Evolutionary conservation across 352 stramenopile species (phyloP), one percentile per base, ranked within the genome.

Genomic region (Phytopythium aichiense): DNA sequence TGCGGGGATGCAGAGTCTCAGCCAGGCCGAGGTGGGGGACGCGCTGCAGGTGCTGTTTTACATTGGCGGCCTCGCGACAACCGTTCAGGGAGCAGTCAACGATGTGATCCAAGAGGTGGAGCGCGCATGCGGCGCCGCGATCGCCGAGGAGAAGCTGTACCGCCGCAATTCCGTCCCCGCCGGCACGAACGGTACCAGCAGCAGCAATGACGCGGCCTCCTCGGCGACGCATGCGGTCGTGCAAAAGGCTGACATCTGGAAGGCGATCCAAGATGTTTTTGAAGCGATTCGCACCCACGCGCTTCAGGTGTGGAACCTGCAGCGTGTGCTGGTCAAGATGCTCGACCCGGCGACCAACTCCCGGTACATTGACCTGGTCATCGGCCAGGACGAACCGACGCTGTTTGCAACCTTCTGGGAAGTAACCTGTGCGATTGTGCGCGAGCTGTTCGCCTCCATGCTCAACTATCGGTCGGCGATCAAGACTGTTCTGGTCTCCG

Each of bases 391-490:
- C 60, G 87, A 95, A 53, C 84, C 83, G 42, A 89, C 78, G 25
- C 71, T 95, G 38, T 92, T 94, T 49, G 75, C 73, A 40, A 95
- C 83, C 22, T 95, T 93, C 56, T 95, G 87, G 87, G 85, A 95
- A 33, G 87, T 95, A 20, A 88, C 73, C 25, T 88, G 83, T 46
- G 87, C 83, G 15, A 88, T 95, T 40, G 58, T 93, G 20, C 73
- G 81, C 3, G 85, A 95, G 60, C 53, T 93, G 7, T 89, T 93
- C 38, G 67, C 67, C 5, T 73, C 74, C 15, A 91, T 82, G 50
- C 73, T 91, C 11, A 49, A 59, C 16, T 94, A 92, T 59, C 76
- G 61, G 22, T 64, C 76, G 1, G 63, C 79, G 9, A 72, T 92
- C 37, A 89, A 90, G 66, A 82, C 74, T 15, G 69, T 91, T 55